phyloP scores from a whole-genome alignment of 2,329 filamentous ascomycete species.

The Fusarium camptoceras region DNA sequence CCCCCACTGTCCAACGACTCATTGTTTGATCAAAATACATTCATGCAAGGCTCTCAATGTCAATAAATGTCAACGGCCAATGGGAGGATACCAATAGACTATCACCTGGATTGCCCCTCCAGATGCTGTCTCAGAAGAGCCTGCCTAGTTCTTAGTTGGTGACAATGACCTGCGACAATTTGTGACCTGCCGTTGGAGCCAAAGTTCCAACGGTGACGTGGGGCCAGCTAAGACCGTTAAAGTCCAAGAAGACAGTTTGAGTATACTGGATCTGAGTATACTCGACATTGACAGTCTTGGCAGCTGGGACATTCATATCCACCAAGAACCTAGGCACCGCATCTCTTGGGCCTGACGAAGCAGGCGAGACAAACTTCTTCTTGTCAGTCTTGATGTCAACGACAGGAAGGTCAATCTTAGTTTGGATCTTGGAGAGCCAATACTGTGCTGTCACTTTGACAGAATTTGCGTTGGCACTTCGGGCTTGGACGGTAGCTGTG shows the following conservation, averaged over 20 bases:
- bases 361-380: conserved; percentile 15
- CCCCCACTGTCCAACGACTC: rapidly evolving
- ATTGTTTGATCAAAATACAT: neutral
- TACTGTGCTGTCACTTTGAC: conserved; percentile 25
- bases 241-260: conserved; percentile 1
- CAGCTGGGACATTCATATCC: conserved; percentile 5
- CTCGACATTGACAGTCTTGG: conserved; percentile 20
- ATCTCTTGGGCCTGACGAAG: conserved; percentile 13
- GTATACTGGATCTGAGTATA: conserved; percentile 6
- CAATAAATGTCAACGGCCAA: rapidly evolving
- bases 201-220: conserved; percentile 38
- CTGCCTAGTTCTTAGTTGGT: neutral
- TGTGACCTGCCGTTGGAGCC: conserved; percentile 19
- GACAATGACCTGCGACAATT: conserved; percentile 7
- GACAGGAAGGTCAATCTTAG: conserved; percentile 32
- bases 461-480: conserved; percentile 30
- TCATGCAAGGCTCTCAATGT: neutral
- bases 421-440: conserved; percentile 37
- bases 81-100: neutral
- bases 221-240: conserved; percentile 3
- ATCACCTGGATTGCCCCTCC: neutral
- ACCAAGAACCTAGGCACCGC: conserved; percentile 31
- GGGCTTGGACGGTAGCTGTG: conserved; percentile 47
- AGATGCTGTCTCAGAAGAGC: neutral
- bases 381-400: neutral